Conservation (phyloP, 1,284 basidiomycete genomes). For the Athelia sp. region DNA sequence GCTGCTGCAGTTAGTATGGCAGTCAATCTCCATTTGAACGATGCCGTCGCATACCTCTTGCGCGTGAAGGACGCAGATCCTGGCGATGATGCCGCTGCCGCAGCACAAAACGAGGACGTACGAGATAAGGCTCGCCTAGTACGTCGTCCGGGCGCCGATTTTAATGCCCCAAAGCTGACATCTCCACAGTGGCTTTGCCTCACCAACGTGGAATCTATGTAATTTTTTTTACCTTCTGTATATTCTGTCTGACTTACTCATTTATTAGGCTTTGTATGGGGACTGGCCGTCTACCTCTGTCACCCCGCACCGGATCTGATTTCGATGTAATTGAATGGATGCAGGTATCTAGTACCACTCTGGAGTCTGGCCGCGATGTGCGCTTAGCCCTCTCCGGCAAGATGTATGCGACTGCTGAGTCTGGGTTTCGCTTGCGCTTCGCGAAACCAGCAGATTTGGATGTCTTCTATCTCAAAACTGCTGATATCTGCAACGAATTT, state of each 20-base stretch:
- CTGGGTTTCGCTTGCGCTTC: conserved; percentile 25
- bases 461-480: conserved; percentile 27
- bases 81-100: conserved; percentile 15
- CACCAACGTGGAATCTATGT: conserved; percentile 35
- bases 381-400: conserved; percentile 30
- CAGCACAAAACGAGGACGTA: conserved; percentile 21
- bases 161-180: too few species aligned
- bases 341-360: conserved; percentile 20
- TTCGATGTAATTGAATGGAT: conserved; percentile 17
- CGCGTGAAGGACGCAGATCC: conserved; percentile 7
- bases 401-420: conserved; percentile 24
- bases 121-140: conserved; percentile 34
- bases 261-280: conserved; percentile 33
- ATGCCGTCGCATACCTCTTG: conserved; percentile 27
- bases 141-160: conserved; percentile 9
- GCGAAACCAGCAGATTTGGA: conserved; percentile 21
- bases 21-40: conserved; percentile 33
- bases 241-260: neutral
- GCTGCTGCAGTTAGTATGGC: conserved; percentile 42
- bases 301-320: conserved; percentile 24
- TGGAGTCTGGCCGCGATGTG: conserved; percentile 24
- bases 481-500: conserved; percentile 12
- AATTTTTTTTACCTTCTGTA: neutral
- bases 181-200: conserved; percentile 34
- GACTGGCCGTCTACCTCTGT: conserved; percentile 31